Conservation (phyloP, 225 moss, liverwort and hornwort genomes). For the Thuidium tamariscinum region DNA sequence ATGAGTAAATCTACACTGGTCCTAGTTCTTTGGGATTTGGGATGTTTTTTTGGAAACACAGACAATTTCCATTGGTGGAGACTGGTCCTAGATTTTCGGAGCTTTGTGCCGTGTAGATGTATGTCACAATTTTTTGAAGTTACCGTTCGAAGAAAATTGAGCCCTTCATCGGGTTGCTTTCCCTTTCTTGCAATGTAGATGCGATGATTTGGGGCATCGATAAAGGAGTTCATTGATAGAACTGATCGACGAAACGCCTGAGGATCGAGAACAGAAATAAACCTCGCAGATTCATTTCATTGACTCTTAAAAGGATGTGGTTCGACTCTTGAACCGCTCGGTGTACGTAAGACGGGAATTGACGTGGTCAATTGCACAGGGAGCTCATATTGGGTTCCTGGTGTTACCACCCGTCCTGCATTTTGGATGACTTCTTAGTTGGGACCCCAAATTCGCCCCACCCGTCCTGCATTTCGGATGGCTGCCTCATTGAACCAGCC, state of each 20-base stretch:
- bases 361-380: too few species aligned
- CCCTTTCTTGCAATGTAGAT: not conserved
- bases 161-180: not conserved
- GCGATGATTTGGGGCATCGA: not conserved
- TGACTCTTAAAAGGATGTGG: not conserved
- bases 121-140: not conserved
- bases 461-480: too few species aligned
- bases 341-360: fast-evolving
- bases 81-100: too few species aligned
- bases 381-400: too few species aligned
- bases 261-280: not conserved
- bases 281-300: not conserved
- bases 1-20: too few species aligned
- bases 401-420: too few species aligned
- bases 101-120: not conserved
- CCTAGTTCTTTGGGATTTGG: not conserved
- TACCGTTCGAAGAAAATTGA: not conserved
- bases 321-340: not conserved
- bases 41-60: too few species aligned
- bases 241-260: too few species aligned
- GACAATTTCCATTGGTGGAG: too few species aligned
- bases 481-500: too few species aligned
- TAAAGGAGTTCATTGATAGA: not conserved
- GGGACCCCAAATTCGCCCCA: too few species aligned
- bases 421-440: too few species aligned